These are phyloP conservation scores for Fusarium sp. DNA, from an alignment of 2,329 filamentous ascomycete species.

Conservation along the genomic window DNA sequence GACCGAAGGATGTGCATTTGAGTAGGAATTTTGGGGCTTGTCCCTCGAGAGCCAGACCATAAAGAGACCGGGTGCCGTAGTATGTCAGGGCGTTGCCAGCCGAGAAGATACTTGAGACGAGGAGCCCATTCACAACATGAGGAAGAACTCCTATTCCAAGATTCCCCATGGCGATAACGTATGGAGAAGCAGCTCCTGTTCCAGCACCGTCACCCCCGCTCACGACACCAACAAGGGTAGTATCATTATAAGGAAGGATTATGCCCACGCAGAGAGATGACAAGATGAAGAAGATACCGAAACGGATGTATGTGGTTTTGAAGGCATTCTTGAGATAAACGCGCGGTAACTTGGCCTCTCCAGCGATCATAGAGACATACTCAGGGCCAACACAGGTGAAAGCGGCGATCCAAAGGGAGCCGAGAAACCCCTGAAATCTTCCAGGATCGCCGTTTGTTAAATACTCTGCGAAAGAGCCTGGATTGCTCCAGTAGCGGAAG, in stretches of 20 bases:
- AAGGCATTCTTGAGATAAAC: conserved; percentile 11
- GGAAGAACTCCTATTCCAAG: background rate
- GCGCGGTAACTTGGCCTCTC: conserved; percentile 3
- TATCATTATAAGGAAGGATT: background rate
- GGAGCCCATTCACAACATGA: background rate
- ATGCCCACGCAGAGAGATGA: background rate
- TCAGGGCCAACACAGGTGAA: conserved; percentile 4
- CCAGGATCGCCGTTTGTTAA: background rate
- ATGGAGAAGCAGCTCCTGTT: background rate
- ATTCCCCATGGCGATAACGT: background rate
- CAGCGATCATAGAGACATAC: conserved; percentile 5
- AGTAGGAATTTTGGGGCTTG: background rate
- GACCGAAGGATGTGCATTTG: too few relatives aligned
- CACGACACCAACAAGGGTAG: background rate
- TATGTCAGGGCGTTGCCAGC: background rate
- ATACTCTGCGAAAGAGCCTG: background rate
- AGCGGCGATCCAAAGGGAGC: background rate
- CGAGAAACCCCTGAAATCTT: background rate
- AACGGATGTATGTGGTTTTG: conserved; percentile 2
- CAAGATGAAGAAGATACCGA: conserved; percentile 7
- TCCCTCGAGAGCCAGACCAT: background rate
- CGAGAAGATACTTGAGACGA: background rate
- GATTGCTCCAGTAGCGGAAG: background rate
- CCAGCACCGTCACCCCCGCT: background rate
- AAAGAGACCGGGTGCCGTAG: background rate